Conservation (phyloP, 2,329 filamentous ascomycete species). For the Colletotrichum neosansevieriae region DNA sequence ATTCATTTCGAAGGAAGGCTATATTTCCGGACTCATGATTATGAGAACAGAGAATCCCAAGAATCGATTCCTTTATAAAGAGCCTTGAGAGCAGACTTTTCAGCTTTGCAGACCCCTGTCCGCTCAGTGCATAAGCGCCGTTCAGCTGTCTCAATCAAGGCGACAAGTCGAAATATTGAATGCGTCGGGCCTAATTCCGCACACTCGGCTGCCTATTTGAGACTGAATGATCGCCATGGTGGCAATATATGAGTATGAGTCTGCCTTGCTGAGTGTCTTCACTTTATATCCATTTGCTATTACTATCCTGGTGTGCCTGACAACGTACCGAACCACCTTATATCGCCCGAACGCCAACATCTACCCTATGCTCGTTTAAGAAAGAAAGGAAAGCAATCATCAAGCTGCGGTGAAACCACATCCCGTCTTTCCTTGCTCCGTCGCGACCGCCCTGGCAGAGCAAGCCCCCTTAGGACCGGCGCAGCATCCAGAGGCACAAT, state of each 20-base stretch:
- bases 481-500: conserved; percentile 50
- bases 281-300: neutral
- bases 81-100: neutral
- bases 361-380: neutral
- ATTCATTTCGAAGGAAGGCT: neutral
- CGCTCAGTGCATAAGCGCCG: neutral
- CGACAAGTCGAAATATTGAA: no score
- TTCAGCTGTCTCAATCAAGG: conserved; percentile 6
- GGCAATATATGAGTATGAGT: no score
- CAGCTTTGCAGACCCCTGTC: neutral
- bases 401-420: conserved; percentile 23
- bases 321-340: neutral
- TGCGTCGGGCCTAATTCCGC: neutral
- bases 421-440: conserved; percentile 25
- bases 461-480: conserved; percentile 41
- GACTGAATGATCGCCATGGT: neutral
- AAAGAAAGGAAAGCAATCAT: neutral
- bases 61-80: neutral
- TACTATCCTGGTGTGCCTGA: neutral
- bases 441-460: conserved; percentile 31
- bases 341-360: neutral
- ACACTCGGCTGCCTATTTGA: neutral
- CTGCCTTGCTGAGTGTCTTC: neutral
- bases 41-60: no score
- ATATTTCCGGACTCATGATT: neutral